Conservation (phyloP, 2,329 filamentous ascomycete genomes). For the Ophiostoma australiae region DNA sequence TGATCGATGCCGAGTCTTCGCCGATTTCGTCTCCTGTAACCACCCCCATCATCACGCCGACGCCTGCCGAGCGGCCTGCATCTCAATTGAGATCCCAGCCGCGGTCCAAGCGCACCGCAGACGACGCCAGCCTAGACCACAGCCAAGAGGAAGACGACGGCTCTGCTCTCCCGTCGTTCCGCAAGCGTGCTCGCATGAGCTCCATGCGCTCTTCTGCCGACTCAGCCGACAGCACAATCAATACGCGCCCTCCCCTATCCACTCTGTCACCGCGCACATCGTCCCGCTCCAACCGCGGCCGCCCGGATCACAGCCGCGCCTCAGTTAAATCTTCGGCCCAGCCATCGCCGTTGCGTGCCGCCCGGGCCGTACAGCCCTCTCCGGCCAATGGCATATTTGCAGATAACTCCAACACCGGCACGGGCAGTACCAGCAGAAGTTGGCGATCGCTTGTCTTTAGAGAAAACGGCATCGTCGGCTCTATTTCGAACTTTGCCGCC, state of each 20-base stretch:
- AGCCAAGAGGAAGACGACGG: not conserved
- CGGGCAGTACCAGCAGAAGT: slow-evolving; percentile 9
- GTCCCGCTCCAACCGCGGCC: not conserved
- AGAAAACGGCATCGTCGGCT: slow-evolving; percentile 24
- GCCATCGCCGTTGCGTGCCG: not conserved
- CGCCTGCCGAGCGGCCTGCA: not conserved
- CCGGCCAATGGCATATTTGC: slow-evolving; percentile 14
- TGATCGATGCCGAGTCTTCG: not conserved
- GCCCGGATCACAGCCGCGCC: not conserved
- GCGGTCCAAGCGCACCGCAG: not conserved
- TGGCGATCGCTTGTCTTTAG: slow-evolving; percentile 25
- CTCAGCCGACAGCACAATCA: not conserved
- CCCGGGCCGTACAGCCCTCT: slow-evolving; percentile 6
- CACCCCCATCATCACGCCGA: slow-evolving; percentile 28
- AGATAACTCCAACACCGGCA: not conserved
- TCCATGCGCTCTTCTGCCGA: not conserved
- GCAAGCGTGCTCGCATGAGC: slow-evolving; percentile 1
- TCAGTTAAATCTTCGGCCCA: not conserved
- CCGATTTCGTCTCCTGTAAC: slow-evolving; percentile 16
- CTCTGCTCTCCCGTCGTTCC: not conserved
- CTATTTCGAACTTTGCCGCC: slow-evolving; percentile 23
- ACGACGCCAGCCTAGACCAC: not conserved
- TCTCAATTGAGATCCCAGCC: not conserved
- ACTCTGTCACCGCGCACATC: not conserved
- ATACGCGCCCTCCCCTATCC: not conserved